phyloP scores from a whole-genome alignment of 371 early-diverging fungal species.

The Mucor lusitanicus region DNA sequence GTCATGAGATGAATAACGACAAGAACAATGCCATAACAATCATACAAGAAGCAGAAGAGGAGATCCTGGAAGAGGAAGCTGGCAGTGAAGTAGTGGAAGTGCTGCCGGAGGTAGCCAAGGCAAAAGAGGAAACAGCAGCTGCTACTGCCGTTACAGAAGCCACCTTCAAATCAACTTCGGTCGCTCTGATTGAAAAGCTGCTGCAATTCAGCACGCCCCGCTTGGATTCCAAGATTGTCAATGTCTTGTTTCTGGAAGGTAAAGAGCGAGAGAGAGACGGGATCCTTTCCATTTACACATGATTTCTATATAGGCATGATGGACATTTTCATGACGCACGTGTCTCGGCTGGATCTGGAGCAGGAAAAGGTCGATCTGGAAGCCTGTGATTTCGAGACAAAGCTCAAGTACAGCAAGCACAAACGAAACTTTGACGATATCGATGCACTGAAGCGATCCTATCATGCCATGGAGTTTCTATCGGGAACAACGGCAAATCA shows the following conservation, averaged over 20 bases:
- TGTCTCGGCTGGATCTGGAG: slow-evolving; percentile 26
- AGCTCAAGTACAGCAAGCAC: slow-evolving; percentile 20
- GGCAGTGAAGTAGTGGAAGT: not conserved
- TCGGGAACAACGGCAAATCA: slow-evolving; percentile 46
- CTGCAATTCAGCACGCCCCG: slow-evolving; percentile 41
- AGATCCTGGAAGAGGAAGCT: not conserved
- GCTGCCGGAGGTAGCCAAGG: slow-evolving; percentile 3
- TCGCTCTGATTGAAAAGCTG: slow-evolving; percentile 41
- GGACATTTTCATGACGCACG: slow-evolving; percentile 49
- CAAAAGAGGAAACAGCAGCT: not conserved
- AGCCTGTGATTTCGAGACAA: slow-evolving; percentile 15
- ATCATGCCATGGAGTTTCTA: slow-evolving; percentile 53
- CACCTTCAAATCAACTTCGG: slow-evolving; percentile 42
- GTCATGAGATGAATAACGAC: slow-evolving; percentile 2
- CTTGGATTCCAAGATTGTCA: slow-evolving; percentile 45
- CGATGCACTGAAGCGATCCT: slow-evolving; percentile 43
- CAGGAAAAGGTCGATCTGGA: slow-evolving; percentile 4
- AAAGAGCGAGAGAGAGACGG: not conserved
- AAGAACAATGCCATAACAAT: not conserved
- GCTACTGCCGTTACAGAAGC: slow-evolving; percentile 7
- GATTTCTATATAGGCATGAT: slow-evolving; percentile 41
- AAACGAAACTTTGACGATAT: slow-evolving; percentile 32
- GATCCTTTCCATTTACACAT: not conserved
- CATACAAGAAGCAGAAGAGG: slow-evolving; percentile 3
- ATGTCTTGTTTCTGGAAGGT: slow-evolving; percentile 51